These are phyloP conservation scores for Tagetes erecta DNA, from an alignment of 129 eudicot species.

Conservation along the genomic window DNA sequence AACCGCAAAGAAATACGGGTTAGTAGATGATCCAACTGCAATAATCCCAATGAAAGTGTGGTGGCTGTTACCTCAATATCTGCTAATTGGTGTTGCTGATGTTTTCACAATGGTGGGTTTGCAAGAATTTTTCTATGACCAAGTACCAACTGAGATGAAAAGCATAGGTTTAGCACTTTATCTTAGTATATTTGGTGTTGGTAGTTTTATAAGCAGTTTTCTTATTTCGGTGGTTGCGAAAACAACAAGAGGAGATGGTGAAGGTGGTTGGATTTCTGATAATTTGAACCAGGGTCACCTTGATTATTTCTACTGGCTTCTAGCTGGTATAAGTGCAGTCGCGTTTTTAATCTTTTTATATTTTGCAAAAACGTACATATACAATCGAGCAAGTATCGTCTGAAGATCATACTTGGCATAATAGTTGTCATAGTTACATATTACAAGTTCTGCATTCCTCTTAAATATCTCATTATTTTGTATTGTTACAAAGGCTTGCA, in stretches of 20 bases:
- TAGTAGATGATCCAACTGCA: constrained; percentile 47
- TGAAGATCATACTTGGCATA: not conserved
- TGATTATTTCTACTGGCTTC: constrained; percentile 78
- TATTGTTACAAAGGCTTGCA: not conserved
- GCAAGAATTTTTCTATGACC: constrained; percentile 46
- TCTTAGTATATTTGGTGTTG: constrained; percentile 63
- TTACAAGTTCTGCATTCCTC: not conserved
- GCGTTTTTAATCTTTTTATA: constrained; percentile 42
- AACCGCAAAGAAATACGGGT: constrained; percentile 49
- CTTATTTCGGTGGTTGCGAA: constrained; percentile 51
- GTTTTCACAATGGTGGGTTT: constrained; percentile 63
- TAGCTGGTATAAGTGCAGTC: constrained; percentile 52
- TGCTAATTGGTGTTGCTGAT: constrained; percentile 53
- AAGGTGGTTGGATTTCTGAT: constrained; percentile 60
- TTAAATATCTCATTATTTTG: not conserved
- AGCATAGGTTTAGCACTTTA: constrained; percentile 63
- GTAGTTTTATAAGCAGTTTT: constrained; percentile 69
- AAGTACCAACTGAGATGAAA: constrained; percentile 58
- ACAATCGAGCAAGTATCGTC: constrained; percentile 27
- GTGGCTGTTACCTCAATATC: constrained; percentile 73
- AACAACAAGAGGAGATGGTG: constrained; percentile 42
- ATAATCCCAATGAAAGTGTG: constrained; percentile 66
- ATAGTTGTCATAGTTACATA: not conserved
- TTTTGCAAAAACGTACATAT: constrained; percentile 53
- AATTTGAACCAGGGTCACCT: constrained; percentile 70